Evolutionary conservation across 2,329 filamentous ascomycete genomes (phyloP), one percentile per base, ranked within the genome.

Genomic region (Fusarium sp.): DNA sequence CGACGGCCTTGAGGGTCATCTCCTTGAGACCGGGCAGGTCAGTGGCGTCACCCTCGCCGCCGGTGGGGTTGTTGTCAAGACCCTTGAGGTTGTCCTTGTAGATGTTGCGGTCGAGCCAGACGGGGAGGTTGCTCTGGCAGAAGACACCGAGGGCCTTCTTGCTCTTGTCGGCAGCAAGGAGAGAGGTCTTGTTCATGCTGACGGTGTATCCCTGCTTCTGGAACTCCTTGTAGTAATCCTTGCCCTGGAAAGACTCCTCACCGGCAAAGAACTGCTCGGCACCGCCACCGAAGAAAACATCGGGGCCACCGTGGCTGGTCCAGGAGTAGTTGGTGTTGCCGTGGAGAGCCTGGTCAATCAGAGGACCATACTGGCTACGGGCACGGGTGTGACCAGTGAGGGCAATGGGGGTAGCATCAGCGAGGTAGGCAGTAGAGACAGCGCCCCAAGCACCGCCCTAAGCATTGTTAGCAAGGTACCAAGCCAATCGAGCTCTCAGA

Each of bases 1-100:
- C 93, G 59, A 97, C 89, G 27, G 94, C 94, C 86, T 97, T 97
- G 77, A 95, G 86, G 0, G 94, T 95, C 94, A 97, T 97, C 52
- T 97, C 93, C 84, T 95, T 96, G 60, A 97, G 90, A 6, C 94
- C 94, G 1, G 94, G 94, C 31, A 96, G 90, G 79, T 97, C 94
- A 9, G 88, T 86, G 6, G 94, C 94, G 45, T 92, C 85, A 18
- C 84, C 86, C 48, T 88, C 86, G 71, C 88, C 88, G 60, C 94
- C 94, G 13, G 89, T 86, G 1, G 94, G 94, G 76, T 92, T 88
- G 82, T 95, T 94, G 67, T 88, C 88, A 72, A 92, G 87, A 54
- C 83, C 86, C 75, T 87, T 85, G 27, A 96, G 85, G 84, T 96
- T 95, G 27, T 91, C 85, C 11, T 85, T 90, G 86, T 94, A 97